Evolutionary conservation across 345 rosid species (phyloP).

Genomic region (Salix viminalis): DNA sequence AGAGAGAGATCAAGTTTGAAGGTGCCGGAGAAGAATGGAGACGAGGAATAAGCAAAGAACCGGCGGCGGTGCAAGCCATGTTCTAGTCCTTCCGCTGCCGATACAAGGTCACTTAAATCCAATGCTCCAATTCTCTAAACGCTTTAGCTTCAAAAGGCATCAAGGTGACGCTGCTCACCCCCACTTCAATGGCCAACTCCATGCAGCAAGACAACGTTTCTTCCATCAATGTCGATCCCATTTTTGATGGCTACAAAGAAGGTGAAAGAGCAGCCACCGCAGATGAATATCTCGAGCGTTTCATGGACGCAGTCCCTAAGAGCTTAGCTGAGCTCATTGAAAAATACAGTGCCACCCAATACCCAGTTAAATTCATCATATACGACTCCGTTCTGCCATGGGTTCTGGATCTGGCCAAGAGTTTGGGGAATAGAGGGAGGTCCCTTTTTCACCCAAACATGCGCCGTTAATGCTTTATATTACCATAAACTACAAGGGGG

Average conservation of each 20-base stretch:
- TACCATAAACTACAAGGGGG: conserved; percentile 36
- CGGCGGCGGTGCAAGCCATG: background rate
- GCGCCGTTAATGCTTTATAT: conserved; percentile 38
- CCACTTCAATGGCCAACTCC: conserved; percentile 13
- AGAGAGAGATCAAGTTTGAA: background rate
- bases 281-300: conserved; percentile 25
- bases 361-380: conserved; percentile 14
- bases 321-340: conserved; percentile 30
- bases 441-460: conserved; percentile 43
- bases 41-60: background rate
- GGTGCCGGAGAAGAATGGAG: background rate
- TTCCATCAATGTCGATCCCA: conserved; percentile 25
- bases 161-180: conserved; percentile 14
- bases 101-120: conserved; percentile 36
- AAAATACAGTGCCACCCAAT: background rate
- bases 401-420: conserved; percentile 44
- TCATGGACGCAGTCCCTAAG: conserved; percentile 11
- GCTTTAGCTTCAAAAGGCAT: conserved; percentile 26
- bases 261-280: conserved; percentile 16
- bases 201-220: conserved; percentile 6
- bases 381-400: conserved; percentile 50
- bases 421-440: conserved; percentile 30
- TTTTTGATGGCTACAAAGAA: conserved; percentile 31
- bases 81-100: conserved; percentile 17
- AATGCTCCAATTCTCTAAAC: conserved; percentile 28